phyloP scores from a whole-genome alignment of 192 early-diverging fungal genomes.

The Borealophlyctis nickersoniae region DNA sequence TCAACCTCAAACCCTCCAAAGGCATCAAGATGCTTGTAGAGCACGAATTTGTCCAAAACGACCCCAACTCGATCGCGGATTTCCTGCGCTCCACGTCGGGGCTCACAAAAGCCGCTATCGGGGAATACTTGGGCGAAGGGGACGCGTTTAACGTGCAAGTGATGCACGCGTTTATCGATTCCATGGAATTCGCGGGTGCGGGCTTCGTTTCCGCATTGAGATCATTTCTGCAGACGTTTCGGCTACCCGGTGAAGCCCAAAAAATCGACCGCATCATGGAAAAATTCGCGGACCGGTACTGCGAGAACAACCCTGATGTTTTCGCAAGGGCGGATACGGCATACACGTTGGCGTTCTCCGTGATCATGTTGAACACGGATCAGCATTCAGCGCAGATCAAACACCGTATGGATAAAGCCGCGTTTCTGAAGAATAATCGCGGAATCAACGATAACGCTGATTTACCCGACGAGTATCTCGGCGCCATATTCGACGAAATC shows the following conservation, averaged over 20 bases:
- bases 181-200: constrained; percentile 48
- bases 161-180: constrained; percentile 61
- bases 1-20: constrained; percentile 53
- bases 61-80: constrained; percentile 38
- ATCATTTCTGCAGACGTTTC: constrained; percentile 56
- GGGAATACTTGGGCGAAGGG: constrained; percentile 58
- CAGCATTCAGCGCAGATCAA: constrained; percentile 57
- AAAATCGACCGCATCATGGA: constrained; percentile 68
- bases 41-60: constrained; percentile 46
- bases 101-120: constrained; percentile 54
- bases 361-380: constrained; percentile 69
- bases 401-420: constrained; percentile 55
- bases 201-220: constrained; percentile 58
- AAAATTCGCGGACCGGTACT: constrained; percentile 67
- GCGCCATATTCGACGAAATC: constrained; percentile 79
- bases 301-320: constrained; percentile 55
- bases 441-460: constrained; percentile 87
- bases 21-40: constrained; percentile 48
- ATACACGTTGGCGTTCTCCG: constrained; percentile 58
- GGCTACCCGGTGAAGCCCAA: constrained; percentile 64
- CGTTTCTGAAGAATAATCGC: constrained; percentile 63
- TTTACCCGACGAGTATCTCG: constrained; percentile 70
- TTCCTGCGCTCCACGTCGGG: constrained; percentile 45
- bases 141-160: constrained; percentile 49
- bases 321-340: constrained; percentile 65